Base-by-base conservation (phyloP, 768 basidiomycete species). In the Dentipellis sp. region DNA sequence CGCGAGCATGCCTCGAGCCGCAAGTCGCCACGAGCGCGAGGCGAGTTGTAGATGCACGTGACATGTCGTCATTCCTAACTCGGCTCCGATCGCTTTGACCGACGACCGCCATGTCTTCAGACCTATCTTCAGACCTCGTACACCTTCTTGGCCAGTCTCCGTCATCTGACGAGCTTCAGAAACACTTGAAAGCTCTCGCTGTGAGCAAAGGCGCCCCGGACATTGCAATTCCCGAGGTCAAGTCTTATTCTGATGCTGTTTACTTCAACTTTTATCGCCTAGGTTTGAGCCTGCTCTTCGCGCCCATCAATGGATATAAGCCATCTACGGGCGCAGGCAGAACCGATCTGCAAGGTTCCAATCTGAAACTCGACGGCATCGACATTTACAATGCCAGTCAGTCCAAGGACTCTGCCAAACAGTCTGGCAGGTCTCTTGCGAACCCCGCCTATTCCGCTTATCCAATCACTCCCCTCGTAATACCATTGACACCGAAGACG, bases 231-330 rank as follows among this genome's bases (percentile, higher is more conserved):
- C 50, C 59, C 19, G 80, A 89, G 62, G 71, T 92, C 69, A 92
- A 90, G 67, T 74, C 82, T 0, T 94, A 91, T 67, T 67, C 89
- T 29, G 91, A 97, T 67, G 79, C 80, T 8, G 82, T 92, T 60
- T 98, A 94, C 74, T 80, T 90, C 73, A 94, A 91, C 68, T 94
- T 91, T 72, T 78, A 77, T 64, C 35, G 76, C 1, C 75, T 94
- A 34, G 94, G 94, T 10, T 64, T 95, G 63, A 94, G 92, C 60
- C 71, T 97, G 48, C 80, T 87, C 62, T 94, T 87, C 72, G 61
- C 75, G 21, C 91, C 91, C 5, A 69, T 69, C 52, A 72, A 78
- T 17, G 84, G 81, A 22, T 88, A 88, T 71, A 81, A 76, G 63
- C 84, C 82, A 21, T 68, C 66, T 54, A 65, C 70, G 10, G 78